phyloP scores from a whole-genome alignment of 768 basidiomycete genomes.

The Leccinum obscurum region DNA sequence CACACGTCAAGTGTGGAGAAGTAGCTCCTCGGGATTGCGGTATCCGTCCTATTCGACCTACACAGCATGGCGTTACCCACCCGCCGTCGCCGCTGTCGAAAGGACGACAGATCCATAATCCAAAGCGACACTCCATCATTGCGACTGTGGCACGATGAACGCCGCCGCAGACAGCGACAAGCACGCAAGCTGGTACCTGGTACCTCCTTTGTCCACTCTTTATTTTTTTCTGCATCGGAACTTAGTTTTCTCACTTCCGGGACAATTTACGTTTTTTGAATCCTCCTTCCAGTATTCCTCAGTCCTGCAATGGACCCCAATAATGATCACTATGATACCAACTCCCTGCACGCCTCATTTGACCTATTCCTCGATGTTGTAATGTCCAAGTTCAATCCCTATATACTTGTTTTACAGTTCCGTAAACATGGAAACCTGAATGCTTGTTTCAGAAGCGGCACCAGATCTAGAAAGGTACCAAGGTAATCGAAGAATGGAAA shows the following conservation, averaged over 20 bases:
- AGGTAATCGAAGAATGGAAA: constrained; percentile 19
- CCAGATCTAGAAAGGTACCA: constrained; percentile 7
- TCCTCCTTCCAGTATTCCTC: background rate
- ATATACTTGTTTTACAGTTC: constrained; percentile 5
- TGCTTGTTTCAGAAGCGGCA: constrained; percentile 17
- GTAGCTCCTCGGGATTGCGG: constrained; percentile 79
- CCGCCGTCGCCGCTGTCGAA: constrained; percentile 28
- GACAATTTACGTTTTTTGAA: constrained; percentile 16
- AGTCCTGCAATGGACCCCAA: constrained; percentile 18
- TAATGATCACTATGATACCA: constrained; percentile 17
- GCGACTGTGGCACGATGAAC: constrained; percentile 28
- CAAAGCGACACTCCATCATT: constrained; percentile 29
- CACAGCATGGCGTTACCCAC: constrained; percentile 22
- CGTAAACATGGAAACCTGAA: constrained; percentile 8
- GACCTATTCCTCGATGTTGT: constrained; percentile 15
- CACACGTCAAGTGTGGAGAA: constrained; percentile 89
- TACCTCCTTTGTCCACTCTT: background rate
- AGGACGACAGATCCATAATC: constrained; percentile 26
- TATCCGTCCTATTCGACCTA: constrained; percentile 40
- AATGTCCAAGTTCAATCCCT: constrained; percentile 18
- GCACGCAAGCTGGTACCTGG: constrained; percentile 7
- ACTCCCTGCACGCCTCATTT: constrained; percentile 6
- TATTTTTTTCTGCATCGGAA: constrained; percentile 10
- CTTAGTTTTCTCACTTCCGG: constrained; percentile 4
- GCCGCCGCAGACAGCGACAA: constrained; percentile 19